phyloP scores from a whole-genome alignment of 305 asterid species.

The Fraxinus platypoda region DNA sequence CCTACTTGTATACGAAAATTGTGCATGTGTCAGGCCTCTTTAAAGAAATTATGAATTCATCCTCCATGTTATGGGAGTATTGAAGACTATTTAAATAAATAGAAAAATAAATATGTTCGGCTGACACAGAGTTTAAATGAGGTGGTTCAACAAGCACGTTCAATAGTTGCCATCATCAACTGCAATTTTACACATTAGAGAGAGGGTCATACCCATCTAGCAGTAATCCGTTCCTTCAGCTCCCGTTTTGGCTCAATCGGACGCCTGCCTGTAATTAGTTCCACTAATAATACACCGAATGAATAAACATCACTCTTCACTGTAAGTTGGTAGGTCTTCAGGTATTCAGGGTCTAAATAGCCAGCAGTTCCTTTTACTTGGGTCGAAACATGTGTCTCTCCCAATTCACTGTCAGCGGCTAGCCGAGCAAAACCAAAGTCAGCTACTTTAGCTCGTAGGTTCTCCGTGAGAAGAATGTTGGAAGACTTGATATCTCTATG shows the following conservation, averaged over 20 bases:
- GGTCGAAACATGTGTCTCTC: slow-evolving; percentile 87
- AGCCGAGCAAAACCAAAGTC: slow-evolving; percentile 90
- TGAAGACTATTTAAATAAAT: no score
- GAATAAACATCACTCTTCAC: slow-evolving; percentile 94
- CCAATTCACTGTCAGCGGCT: slow-evolving; percentile 69
- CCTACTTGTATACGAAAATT: not conserved
- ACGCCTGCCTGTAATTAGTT: slow-evolving; percentile 76
- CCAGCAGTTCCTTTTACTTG: slow-evolving; percentile 98
- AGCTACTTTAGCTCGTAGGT: slow-evolving; percentile 86
- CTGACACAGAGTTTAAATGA: no score
- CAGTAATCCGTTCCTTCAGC: slow-evolving; percentile 67
- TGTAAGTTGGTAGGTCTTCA: slow-evolving; percentile 81
- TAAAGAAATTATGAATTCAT: not conserved
- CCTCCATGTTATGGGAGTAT: not conserved
- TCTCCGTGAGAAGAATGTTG: slow-evolving; percentile 82
- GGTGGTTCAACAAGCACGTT: not conserved
- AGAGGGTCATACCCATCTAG: slow-evolving; percentile 66
- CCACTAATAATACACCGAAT: slow-evolving; percentile 78
- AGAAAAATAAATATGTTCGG: no score
- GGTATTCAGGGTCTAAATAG: slow-evolving; percentile 89
- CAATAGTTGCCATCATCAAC: not conserved
- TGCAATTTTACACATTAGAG: not conserved
- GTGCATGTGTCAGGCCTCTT: not conserved
- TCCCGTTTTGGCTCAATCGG: slow-evolving; percentile 79
- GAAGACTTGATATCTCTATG: slow-evolving; percentile 95